Percentiles rank a stretch among this genome's conserved stretches.
Evolutionary conservation across 495 filamentous ascomycete genomes (phyloP).

Genomic region (Penicillium soppii): DNA sequence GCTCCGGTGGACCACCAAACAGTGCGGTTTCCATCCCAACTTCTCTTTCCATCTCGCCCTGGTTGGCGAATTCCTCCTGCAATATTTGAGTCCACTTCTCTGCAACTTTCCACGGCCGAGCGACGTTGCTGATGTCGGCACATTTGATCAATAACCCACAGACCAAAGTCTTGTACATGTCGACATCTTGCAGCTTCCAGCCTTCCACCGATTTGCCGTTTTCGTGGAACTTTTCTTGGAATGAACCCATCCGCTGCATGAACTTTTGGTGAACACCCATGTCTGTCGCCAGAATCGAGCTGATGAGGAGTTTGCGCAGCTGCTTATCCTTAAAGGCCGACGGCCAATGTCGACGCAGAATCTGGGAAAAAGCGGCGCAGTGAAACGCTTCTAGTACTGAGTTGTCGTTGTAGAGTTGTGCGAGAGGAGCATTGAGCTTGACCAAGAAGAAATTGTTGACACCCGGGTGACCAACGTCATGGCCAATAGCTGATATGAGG

Average conservation of each 20-base stretch:
- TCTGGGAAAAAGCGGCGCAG: slow-evolving; percentile 95
- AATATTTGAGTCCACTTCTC: slow-evolving; percentile 85
- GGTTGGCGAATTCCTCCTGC: slow-evolving; percentile 89
- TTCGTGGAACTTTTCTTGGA: slow-evolving; percentile 72
- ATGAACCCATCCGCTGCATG: slow-evolving; percentile 75
- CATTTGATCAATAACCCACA: slow-evolving; percentile 96
- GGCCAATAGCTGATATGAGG: slow-evolving; percentile 90
- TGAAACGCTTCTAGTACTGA: slow-evolving; percentile 98
- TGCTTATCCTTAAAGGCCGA: slow-evolving; percentile 68
- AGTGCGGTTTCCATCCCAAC: slow-evolving; percentile 83
- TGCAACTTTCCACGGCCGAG: slow-evolving; percentile 78
- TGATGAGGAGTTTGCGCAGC: slow-evolving; percentile 89
- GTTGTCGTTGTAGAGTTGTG: slow-evolving; percentile 97
- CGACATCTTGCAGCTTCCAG: slow-evolving; percentile 69
- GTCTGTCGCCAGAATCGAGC: slow-evolving; percentile 91
- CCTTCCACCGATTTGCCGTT: slow-evolving; percentile 56
- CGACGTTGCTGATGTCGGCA: slow-evolving; percentile 98
- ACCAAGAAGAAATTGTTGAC: slow-evolving; percentile 98
- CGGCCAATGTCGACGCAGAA: slow-evolving; percentile 91
- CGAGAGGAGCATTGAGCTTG: slow-evolving; percentile 87
- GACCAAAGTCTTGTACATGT: slow-evolving; percentile 71
- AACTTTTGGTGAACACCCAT: slow-evolving; percentile 97
- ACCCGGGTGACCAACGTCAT: slow-evolving; percentile 95
- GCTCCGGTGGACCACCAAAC: slow-evolving; percentile 76
- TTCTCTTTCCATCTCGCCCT: slow-evolving; percentile 87